Evolutionary conservation across 2,329 filamentous ascomycete genomes (phyloP), one percentile per base, ranked within the genome.

Genomic region (Ophiocordyceps unilateralis): DNA sequence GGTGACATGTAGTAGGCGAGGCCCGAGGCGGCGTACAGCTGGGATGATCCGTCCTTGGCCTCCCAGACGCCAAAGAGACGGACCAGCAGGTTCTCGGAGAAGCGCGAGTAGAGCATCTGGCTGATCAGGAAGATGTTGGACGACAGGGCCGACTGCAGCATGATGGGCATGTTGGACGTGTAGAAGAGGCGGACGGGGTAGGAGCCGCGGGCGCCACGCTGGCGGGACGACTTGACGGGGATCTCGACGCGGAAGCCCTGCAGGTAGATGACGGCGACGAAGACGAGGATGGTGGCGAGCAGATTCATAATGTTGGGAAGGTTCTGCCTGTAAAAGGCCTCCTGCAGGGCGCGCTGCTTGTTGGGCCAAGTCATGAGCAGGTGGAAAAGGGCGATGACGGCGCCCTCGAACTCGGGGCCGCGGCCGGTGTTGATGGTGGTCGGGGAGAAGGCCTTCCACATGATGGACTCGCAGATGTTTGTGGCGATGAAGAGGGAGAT

Each of bases 161-260:
- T 98, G 69, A 98, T 98, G 61, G 91, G 91, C 93, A 98, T 98
- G 82, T 98, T 98, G 64, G 88, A 95, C 61, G 91, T 98, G 73
- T 98, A 98, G 79, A 98, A 98, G 47, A 98, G 84, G 59, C 93
- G 89, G 64, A 98, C 79, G 57, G 91, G 91, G 77, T 96, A 98
- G 36, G 88, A 93, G 58, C 89, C 93, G 58, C 91, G 89, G 63
- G 93, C 91, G 66, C 91, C 91, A 74, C 91, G 88, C 77, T 98
- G 91, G 69, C 91, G 88, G 56, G 87, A 89, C 47, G 88, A 95
- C 81, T 98, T 98, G 76, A 98, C 91, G 49, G 93, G 93, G 61
- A 98, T 98, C 72, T 98, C 91, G 60, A 98, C 91, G 53, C 91
- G 91, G 86, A 98, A 96, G 52, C 91, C 89, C 71, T 94, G 86